A percentile compares a stretch with the other conserved stretches of the same genome.
These are phyloP conservation scores for Gyrodon lividus DNA, from an alignment of 768 basidiomycete genomes.

Conservation along the genomic window DNA sequence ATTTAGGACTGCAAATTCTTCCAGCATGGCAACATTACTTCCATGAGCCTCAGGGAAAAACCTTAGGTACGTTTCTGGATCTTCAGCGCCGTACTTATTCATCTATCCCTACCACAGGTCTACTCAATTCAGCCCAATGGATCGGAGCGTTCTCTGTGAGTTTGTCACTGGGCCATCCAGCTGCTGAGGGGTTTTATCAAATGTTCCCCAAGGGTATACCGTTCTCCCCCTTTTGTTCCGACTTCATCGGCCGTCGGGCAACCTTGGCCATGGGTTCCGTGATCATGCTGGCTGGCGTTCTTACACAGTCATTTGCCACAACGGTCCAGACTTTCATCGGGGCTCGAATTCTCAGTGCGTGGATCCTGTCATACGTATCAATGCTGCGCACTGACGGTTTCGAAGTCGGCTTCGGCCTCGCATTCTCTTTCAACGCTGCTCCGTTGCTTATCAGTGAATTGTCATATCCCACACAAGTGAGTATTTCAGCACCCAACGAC, in stretches of 20 bases:
- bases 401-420: constrained; percentile 61
- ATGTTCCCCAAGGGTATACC: constrained; percentile 49
- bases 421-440: constrained; percentile 60
- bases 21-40: constrained; percentile 63
- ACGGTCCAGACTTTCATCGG: constrained; percentile 53
- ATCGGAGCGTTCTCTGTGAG: constrained; percentile 53
- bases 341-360: constrained; percentile 45
- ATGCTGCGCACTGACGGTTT: not conserved
- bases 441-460: constrained; percentile 65
- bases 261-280: constrained; percentile 59
- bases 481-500: constrained; percentile 10
- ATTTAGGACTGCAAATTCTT: constrained; percentile 62
- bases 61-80: constrained; percentile 39
- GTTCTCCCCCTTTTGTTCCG: constrained; percentile 59
- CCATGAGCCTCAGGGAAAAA: constrained; percentile 47
- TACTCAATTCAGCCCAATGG: constrained; percentile 65
- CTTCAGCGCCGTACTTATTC: not conserved
- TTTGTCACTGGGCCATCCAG: not conserved
- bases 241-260: constrained; percentile 58
- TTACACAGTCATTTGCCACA: constrained; percentile 48
- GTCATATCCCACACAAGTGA: constrained; percentile 68
- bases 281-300: constrained; percentile 65
- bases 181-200: not conserved
- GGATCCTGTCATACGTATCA: not conserved
- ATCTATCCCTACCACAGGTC: constrained; percentile 36